Conservation (phyloP, 805 yeast species). For the Clavispora asparagi region DNA sequence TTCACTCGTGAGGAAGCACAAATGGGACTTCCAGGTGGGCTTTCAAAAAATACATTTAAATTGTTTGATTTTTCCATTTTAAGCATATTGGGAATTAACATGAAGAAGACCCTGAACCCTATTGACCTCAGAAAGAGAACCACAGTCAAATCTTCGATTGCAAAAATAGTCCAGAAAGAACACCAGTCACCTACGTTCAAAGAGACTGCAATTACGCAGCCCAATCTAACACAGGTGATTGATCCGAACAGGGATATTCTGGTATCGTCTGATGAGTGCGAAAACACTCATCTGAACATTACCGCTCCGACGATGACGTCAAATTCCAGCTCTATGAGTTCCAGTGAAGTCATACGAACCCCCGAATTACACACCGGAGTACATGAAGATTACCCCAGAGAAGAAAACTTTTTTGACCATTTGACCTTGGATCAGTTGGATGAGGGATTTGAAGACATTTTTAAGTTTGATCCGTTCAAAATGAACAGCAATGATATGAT, state of each 20-base stretch:
- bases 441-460: conserved; percentile 18
- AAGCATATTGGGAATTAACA: conserved; percentile 53
- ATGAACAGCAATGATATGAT: conserved; percentile 25
- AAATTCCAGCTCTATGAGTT: background rate
- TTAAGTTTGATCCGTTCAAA: conserved; percentile 37
- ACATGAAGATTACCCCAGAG: background rate
- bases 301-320: background rate
- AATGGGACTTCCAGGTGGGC: conserved; percentile 54
- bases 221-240: background rate
- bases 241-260: too few species aligned
- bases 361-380: background rate
- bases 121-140: background rate
- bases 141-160: background rate
- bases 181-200: background rate
- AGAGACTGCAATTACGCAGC: background rate
- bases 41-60: conserved; percentile 52
- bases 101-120: conserved; percentile 14
- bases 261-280: background rate
- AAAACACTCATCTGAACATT: background rate
- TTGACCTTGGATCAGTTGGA: background rate
- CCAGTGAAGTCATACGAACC: background rate
- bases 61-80: conserved; percentile 57
- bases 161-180: background rate
- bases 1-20: conserved; percentile 48
- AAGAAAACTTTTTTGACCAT: background rate